These are phyloP conservation scores for Gossypium herbaceum DNA, from an alignment of 345 rosid genomes.

Conservation along the genomic window DNA sequence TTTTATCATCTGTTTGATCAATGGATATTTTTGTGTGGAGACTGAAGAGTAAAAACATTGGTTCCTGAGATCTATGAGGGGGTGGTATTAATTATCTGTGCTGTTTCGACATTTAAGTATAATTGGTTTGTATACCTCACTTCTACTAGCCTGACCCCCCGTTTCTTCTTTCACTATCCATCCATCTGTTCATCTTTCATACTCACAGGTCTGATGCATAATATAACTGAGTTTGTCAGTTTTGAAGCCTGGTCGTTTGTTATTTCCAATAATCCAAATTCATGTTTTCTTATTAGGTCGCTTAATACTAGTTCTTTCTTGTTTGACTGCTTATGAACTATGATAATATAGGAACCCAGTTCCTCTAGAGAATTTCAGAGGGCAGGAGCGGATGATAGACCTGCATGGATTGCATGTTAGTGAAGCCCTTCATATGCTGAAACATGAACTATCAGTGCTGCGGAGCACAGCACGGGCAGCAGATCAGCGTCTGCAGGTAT, in stretches of 20 bases:
- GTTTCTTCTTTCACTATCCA: not conserved
- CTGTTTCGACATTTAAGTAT: not conserved
- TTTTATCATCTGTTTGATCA: not conserved
- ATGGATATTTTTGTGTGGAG: not conserved
- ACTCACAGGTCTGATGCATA: not conserved
- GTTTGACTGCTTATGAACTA: not conserved
- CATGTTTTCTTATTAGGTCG: not conserved
- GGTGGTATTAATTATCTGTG: not conserved
- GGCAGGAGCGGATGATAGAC: slow-evolving; percentile 89
- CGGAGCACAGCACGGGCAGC: slow-evolving; percentile 69
- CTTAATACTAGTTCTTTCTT: slow-evolving; percentile 13
- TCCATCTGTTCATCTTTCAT: not conserved
- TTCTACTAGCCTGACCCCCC: not conserved
- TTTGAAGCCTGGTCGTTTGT: not conserved
- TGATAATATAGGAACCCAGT: slow-evolving; percentile 63
- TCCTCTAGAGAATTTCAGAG: slow-evolving; percentile 61
- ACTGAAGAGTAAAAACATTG: not conserved
- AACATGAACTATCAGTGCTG: slow-evolving; percentile 69
- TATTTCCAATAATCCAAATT: not conserved
- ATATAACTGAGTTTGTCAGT: not conserved
- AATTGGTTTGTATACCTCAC: not conserved
- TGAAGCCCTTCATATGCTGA: slow-evolving; percentile 83
- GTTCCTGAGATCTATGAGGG: not conserved
- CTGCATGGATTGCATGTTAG: slow-evolving; percentile 91
- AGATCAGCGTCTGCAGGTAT: slow-evolving; percentile 82